phyloP scores from a whole-genome alignment of 352 stramenopile genomes.

The Phytophthora constricta region DNA sequence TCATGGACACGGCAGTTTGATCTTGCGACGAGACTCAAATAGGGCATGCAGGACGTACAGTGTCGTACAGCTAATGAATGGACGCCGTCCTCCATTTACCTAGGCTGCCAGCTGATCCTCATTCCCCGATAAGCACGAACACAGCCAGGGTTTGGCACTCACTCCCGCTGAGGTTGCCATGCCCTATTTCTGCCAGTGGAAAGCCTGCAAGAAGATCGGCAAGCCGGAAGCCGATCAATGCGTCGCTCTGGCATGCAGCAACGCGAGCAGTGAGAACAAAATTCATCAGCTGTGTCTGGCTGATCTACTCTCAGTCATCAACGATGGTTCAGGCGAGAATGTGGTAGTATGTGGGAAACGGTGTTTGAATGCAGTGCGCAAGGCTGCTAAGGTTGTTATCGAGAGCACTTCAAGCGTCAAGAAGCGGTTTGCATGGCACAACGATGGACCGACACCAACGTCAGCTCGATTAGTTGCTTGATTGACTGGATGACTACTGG shows the following conservation, averaged over 20 bases:
- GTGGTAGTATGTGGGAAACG: slow-evolving; percentile 2
- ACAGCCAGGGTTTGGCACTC: too few relatives aligned
- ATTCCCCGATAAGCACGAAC: too few relatives aligned
- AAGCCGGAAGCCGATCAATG: neutral
- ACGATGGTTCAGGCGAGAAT: neutral
- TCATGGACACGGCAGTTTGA: too few relatives aligned
- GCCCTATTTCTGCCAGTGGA: slow-evolving; percentile 11
- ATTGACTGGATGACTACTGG: slow-evolving; percentile 19
- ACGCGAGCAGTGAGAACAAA: neutral
- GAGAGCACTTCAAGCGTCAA: neutral
- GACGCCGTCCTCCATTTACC: too few relatives aligned
- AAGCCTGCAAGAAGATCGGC: slow-evolving; percentile 1
- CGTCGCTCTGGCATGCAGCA: neutral
- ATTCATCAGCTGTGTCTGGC: slow-evolving; percentile 5
- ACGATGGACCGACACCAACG: slow-evolving; percentile 8
- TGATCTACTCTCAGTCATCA: neutral
- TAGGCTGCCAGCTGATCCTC: too few relatives aligned
- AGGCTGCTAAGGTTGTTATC: neutral
- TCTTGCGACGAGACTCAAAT: too few relatives aligned
- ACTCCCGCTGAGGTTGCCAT: too few relatives aligned
- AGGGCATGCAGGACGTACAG: too few relatives aligned
- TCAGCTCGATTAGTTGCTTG: slow-evolving; percentile 20
- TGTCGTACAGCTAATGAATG: too few relatives aligned
- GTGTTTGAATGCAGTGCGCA: slow-evolving; percentile 11
- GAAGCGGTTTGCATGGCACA: slow-evolving; percentile 11